Base-by-base conservation (phyloP, 306 rosid species). In the Argentina anserina region DNA sequence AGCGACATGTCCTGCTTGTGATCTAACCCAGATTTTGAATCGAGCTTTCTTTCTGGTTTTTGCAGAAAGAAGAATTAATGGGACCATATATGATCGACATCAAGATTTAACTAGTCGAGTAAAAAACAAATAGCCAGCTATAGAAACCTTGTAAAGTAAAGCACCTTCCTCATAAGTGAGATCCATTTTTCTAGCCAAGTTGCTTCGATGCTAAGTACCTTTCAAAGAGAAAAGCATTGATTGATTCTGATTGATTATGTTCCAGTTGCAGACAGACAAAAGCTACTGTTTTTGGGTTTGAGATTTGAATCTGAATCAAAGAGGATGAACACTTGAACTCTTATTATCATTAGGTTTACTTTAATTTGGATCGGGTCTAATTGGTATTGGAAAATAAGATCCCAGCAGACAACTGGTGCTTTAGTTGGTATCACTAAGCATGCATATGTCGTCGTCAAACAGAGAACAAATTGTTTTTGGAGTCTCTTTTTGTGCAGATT, bases 121-220 rank as follows among this genome's bases (percentile, higher is more conserved):
- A 29, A 31, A 50, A 18, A 68, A 46, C 60, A 68, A 31, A 29
- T 68, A 31, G 6, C 46, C 72, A 20, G 53, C 42, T 62, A 10
- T 45, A 45, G 3, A 58, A 43, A 65, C 40, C 37, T 36, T 31
- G 50, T 45, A 40, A 10, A 18, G 61, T 5, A 66, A 66, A 70
- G 70, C 43, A 65, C 15, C 28, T 40, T 15, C 39, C 42, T 2
- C 5, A 1, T 4, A 18, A 37, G 46, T 25, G 58, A 20, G 9
- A 1, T 20, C 77, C 73, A 9, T 25, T 11, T 56, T 25, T 78
- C 76, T 80, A 75, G 86, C 90, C 75, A 78, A 62, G 76, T 79
- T 77, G 60, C 76, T 73, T 79, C 64, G 59, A 52, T 77, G 37
- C 64, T 65, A 78, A 47, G 71, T 17, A 3, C 49, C 26, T 63